These are phyloP conservation scores for Spencermartinsiella europaea DNA, from an alignment of 805 yeast species.

Conservation along the genomic window DNA sequence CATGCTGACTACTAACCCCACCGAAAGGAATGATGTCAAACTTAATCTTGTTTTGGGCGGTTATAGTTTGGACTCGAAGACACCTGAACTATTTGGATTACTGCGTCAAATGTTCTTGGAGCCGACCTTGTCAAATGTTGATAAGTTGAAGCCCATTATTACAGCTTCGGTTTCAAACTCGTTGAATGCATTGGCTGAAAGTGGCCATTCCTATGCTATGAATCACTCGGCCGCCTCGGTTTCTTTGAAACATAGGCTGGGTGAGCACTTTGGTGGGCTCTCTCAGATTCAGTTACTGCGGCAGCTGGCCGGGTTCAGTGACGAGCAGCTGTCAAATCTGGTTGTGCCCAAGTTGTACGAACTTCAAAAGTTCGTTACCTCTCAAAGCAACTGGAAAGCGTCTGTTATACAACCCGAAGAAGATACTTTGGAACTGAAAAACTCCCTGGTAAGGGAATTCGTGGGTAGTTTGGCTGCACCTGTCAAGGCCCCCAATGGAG, in stretches of 20 bases:
- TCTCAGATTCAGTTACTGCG: constrained; percentile 68
- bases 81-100: constrained; percentile 54
- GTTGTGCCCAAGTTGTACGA: constrained; percentile 57
- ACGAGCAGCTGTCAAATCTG: constrained; percentile 44
- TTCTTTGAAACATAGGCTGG: constrained; percentile 53
- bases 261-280: constrained; percentile 67
- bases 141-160: constrained; percentile 67
- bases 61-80: constrained; percentile 61
- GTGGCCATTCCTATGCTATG: constrained; percentile 83
- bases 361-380: constrained; percentile 23
- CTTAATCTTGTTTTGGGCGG: constrained; percentile 60
- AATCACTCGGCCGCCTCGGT: constrained; percentile 62
- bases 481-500: too few relatives aligned
- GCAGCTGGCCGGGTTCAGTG: constrained; percentile 47
- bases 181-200: constrained; percentile 71
- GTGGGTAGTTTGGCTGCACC: not conserved
- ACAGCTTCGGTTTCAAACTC: constrained; percentile 73
- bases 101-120: constrained; percentile 63
- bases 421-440: constrained; percentile 51
- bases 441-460: constrained; percentile 27
- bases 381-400: constrained; percentile 10
- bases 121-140: constrained; percentile 61
- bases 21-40: constrained; percentile 35
- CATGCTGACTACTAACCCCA: constrained; percentile 46
- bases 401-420: constrained; percentile 32